These are phyloP conservation scores for Starmera dryadoides DNA, from an alignment of 805 yeast genomes.

Conservation along the genomic window DNA sequence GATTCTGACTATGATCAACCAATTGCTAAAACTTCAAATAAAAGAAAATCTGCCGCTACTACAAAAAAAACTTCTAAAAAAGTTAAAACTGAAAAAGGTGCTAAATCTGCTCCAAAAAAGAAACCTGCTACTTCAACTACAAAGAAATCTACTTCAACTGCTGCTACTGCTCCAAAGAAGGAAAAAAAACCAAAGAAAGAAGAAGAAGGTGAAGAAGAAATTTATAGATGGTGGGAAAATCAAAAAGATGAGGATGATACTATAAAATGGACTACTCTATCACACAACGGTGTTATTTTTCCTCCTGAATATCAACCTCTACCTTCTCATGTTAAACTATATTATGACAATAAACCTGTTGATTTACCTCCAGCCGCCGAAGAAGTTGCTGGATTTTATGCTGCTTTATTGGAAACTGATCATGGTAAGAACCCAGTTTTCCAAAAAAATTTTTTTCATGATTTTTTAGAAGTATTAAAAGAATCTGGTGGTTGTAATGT, in stretches of 20 bases:
- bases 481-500: slow-evolving; percentile 64
- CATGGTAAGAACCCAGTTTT: slow-evolving; percentile 85
- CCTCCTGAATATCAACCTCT: slow-evolving; percentile 90
- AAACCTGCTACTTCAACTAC: background rate
- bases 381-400: slow-evolving; percentile 94
- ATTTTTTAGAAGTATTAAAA: slow-evolving; percentile 60
- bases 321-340: slow-evolving; percentile 68
- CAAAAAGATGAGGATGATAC: slow-evolving; percentile 61
- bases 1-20: slow-evolving; percentile 21
- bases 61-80: slow-evolving; percentile 6
- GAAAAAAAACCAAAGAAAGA: slow-evolving; percentile 23
- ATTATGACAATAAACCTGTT: slow-evolving; percentile 73
- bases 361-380: slow-evolving; percentile 76
- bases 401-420: slow-evolving; percentile 80
- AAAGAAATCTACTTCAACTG: background rate
- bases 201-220: slow-evolving; percentile 49
- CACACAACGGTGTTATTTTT: slow-evolving; percentile 86
- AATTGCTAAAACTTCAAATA: slow-evolving; percentile 6
- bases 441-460: slow-evolving; percentile 80
- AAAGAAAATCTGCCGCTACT: slow-evolving; percentile 5
- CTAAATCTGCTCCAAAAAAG: background rate
- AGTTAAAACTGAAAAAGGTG: background rate
- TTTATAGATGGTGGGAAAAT: slow-evolving; percentile 83
- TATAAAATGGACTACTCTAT: slow-evolving; percentile 79
- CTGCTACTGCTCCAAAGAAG: slow-evolving; percentile 2